Evolutionary conservation across 2,329 filamentous ascomycete species (phyloP).

Genomic region (Cladosporium austrohemisphaericum): DNA sequence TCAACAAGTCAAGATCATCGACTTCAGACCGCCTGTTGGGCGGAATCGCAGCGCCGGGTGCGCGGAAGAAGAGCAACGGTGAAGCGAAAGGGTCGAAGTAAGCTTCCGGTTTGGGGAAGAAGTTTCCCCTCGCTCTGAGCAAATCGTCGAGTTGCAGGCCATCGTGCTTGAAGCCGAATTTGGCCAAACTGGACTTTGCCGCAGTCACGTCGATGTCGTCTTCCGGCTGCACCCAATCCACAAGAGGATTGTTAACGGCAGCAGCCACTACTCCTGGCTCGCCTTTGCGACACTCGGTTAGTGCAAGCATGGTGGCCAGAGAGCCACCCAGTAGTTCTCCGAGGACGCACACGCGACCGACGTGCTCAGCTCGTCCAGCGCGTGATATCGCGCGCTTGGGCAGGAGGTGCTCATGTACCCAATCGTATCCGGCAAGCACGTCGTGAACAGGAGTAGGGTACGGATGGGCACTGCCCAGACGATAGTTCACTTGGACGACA

Average conservation of each 20-base stretch:
- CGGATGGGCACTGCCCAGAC: constrained; percentile 33
- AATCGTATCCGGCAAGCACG: constrained; percentile 46
- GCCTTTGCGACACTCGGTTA: constrained; percentile 48
- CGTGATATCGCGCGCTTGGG: constrained; percentile 26
- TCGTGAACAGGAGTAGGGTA: constrained; percentile 48
- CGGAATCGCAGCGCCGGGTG: constrained; percentile 31
- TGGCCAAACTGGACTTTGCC: constrained; percentile 17
- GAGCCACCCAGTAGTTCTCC: constrained; percentile 48
- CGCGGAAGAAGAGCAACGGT: constrained; percentile 50
- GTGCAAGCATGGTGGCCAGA: constrained; percentile 46
- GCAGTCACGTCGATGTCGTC: constrained; percentile 26
- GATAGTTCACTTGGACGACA: constrained; percentile 46
- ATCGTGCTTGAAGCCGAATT: background rate
- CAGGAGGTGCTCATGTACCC: constrained; percentile 40
- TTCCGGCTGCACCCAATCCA: constrained; percentile 42
- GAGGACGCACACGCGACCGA: constrained; percentile 41
- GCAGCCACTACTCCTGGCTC: constrained; percentile 42
- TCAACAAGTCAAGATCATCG: constrained; percentile 33
- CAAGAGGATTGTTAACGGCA: constrained; percentile 45
- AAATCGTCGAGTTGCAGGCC: constrained; percentile 24
- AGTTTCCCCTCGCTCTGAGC: constrained; percentile 31
- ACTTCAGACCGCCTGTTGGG: constrained; percentile 16
- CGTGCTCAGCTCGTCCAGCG: constrained; percentile 25
- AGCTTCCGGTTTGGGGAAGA: constrained; percentile 42
- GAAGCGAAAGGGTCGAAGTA: constrained; percentile 51